Evolutionary conservation across 2,329 filamentous ascomycete species (phyloP).

Genomic region (Emmonsiellopsis sp.): DNA sequence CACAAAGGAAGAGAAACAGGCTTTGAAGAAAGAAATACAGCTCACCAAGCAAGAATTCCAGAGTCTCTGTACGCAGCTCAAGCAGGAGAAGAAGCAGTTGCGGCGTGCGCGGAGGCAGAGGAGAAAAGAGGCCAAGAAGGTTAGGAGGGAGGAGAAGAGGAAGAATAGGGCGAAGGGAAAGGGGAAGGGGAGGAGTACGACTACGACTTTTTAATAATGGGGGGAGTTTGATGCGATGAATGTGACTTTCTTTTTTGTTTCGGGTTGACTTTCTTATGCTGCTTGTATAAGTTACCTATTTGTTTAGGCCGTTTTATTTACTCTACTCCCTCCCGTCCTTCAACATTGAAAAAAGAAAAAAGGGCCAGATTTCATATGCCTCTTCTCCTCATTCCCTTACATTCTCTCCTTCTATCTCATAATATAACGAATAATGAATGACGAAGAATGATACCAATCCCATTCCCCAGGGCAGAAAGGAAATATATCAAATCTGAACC

Average conservation of each 20-base stretch:
- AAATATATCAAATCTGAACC: no score
- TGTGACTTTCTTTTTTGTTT: not conserved
- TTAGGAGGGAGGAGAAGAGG: conserved; percentile 8
- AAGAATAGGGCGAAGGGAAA: conserved; percentile 2
- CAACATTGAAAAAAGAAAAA: no score
- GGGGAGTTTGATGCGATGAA: not conserved
- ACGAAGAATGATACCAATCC: no score
- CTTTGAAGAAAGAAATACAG: conserved; percentile 29
- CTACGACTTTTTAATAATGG: not conserved
- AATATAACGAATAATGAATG: no score
- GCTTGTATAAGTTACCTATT: no score
- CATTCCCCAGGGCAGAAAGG: no score
- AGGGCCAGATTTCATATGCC: no score
- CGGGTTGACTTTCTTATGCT: not conserved
- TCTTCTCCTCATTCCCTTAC: no score
- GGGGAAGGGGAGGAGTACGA: conserved; percentile 5
- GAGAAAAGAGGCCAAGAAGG: conserved; percentile 11
- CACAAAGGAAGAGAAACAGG: conserved; percentile 18
- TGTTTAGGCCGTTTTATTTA: no score
- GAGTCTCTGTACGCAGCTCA: conserved; percentile 23
- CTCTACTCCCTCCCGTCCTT: no score
- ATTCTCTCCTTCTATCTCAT: no score
- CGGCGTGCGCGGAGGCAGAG: conserved; percentile 9
- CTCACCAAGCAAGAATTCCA: conserved; percentile 28
- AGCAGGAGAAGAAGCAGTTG: conserved; percentile 14